phyloP scores from a whole-genome alignment of 1,139 yeast genomes.

The Zygosaccharomyces pseudobailii region DNA sequence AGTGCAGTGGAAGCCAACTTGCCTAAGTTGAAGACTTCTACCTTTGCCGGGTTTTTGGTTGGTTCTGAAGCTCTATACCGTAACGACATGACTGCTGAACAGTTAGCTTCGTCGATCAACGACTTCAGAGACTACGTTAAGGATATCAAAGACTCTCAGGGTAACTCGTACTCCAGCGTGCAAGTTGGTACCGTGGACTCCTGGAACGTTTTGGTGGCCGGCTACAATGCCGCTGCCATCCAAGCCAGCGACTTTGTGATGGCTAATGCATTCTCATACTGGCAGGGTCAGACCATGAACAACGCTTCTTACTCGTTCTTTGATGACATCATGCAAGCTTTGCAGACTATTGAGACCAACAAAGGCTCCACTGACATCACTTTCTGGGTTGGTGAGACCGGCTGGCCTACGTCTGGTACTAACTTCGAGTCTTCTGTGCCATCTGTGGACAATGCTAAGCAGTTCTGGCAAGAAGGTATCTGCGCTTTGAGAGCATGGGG shows the following conservation, averaged over 20 bases:
- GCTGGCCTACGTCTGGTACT: conserved; percentile 94
- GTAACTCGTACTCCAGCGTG: conserved; percentile 62
- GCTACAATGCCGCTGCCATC: conserved; percentile 62
- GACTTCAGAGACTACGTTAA: conserved; percentile 54
- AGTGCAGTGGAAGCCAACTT: conserved; percentile 61
- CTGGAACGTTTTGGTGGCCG: conserved; percentile 88
- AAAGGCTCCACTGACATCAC: conserved; percentile 81
- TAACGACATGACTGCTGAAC: conserved; percentile 65
- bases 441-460: conserved; percentile 63
- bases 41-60: conserved; percentile 71
- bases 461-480: conserved; percentile 80
- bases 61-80: conserved; percentile 94
- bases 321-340: conserved; percentile 94
- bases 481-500: conserved; percentile 97
- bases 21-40: conserved; percentile 61
- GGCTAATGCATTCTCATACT: conserved; percentile 95
- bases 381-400: conserved; percentile 98
- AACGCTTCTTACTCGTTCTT: conserved; percentile 87
- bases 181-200: conserved; percentile 94
- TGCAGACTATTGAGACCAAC: conserved; percentile 75
- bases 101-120: conserved; percentile 58
- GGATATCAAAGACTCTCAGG: conserved; percentile 69
- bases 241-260: conserved; percentile 76
- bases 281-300: conserved; percentile 89
- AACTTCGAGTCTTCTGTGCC: conserved; percentile 62